These are phyloP conservation scores for Penicillium paradoxum DNA, from an alignment of 495 filamentous ascomycete species.

Conservation along the genomic window DNA sequence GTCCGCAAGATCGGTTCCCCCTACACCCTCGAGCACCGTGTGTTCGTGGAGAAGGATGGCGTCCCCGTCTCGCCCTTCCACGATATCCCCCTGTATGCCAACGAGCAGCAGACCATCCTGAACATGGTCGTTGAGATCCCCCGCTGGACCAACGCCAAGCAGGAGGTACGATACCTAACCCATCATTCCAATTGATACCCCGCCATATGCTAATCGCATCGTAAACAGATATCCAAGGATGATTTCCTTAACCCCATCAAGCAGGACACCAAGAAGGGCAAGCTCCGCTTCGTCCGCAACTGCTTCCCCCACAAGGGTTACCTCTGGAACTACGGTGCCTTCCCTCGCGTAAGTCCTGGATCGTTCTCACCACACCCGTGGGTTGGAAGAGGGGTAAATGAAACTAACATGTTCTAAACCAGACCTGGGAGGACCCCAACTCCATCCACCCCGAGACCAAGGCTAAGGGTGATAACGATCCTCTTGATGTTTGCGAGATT, in stretches of 20 bases:
- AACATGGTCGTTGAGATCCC: slow-evolving; percentile 99
- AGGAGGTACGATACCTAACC: slow-evolving; percentile 62
- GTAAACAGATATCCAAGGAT: slow-evolving; percentile 83
- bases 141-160: slow-evolving; percentile 98
- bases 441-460: slow-evolving; percentile 95
- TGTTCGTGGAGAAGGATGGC: slow-evolving; percentile 98
- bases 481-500: slow-evolving; percentile 98
- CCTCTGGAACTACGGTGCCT: slow-evolving; percentile 99
- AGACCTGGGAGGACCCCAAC: slow-evolving; percentile 99
- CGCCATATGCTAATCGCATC: slow-evolving; percentile 13
- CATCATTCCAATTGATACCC: neutral
- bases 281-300: slow-evolving; percentile 93
- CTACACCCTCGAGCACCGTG: slow-evolving; percentile 93
- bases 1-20: slow-evolving; percentile 81
- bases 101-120: slow-evolving; percentile 83
- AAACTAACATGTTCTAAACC: slow-evolving; percentile 9
- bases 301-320: slow-evolving; percentile 99
- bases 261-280: slow-evolving; percentile 56
- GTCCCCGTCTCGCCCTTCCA: slow-evolving; percentile 91
- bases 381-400: neutral
- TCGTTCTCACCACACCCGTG: neutral
- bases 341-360: slow-evolving; percentile 74
- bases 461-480: slow-evolving; percentile 99
- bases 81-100: slow-evolving; percentile 96
- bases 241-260: slow-evolving; percentile 97